These are phyloP conservation scores for Cyberlindnera subsufficiens DNA, from an alignment of 805 yeast species.

Conservation along the genomic window DNA sequence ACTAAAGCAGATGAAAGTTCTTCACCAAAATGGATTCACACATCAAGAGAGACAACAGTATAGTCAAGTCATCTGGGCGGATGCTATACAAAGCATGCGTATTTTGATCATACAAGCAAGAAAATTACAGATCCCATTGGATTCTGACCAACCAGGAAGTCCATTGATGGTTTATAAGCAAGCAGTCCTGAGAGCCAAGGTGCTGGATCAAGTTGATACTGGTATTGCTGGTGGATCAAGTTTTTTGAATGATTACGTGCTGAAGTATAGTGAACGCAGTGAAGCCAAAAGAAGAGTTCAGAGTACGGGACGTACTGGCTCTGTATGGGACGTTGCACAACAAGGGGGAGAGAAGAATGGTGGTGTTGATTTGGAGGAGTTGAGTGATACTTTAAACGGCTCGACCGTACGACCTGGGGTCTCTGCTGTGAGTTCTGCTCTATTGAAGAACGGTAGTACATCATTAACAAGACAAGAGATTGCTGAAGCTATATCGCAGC, in stretches of 20 bases:
- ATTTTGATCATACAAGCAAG: conserved; percentile 71
- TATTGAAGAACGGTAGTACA: conserved; percentile 8
- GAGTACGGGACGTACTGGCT: conserved; percentile 49
- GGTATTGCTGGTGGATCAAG: conserved; percentile 60
- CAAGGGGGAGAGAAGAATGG: conserved; percentile 2
- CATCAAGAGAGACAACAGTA: conserved; percentile 76
- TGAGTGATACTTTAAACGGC: conserved; percentile 16
- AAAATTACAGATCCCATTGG: conserved; percentile 54
- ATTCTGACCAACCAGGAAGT: conserved; percentile 53
- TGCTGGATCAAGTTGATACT: conserved; percentile 58
- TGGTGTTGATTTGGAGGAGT: conserved; percentile 13
- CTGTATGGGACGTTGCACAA: conserved; percentile 21
- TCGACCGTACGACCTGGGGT: conserved; percentile 20
- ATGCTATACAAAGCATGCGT: conserved; percentile 81
- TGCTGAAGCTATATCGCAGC: conserved; percentile 59
- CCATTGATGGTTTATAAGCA: conserved; percentile 43
- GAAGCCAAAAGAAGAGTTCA: conserved; percentile 43
- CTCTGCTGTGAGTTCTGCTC: conserved; percentile 13
- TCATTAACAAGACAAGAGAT: conserved; percentile 40
- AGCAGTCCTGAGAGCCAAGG: conserved; percentile 47
- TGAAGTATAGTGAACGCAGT: conserved; percentile 52
- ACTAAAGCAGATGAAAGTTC: conserved; percentile 75
- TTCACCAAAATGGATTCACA: conserved; percentile 83
- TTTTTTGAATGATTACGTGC: conserved; percentile 57
- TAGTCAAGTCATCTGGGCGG: conserved; percentile 88